phyloP scores from a whole-genome alignment of 257 asterid genomes.

The Echites panduratus region DNA sequence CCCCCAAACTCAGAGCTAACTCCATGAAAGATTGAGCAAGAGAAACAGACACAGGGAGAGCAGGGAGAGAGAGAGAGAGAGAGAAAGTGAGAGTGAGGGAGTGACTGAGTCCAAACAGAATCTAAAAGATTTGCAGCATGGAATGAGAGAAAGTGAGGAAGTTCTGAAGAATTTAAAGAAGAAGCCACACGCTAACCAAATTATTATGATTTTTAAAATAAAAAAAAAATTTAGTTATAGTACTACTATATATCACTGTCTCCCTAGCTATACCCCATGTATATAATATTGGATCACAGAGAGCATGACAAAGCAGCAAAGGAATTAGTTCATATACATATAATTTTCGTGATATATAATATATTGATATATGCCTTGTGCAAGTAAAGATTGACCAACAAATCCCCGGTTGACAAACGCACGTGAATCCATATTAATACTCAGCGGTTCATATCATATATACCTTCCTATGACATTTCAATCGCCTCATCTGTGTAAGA shows the following conservation, averaged over 20 bases:
- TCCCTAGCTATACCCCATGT: background rate
- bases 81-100: background rate
- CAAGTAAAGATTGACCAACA: constrained; percentile 19
- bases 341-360: background rate
- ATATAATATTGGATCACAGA: background rate
- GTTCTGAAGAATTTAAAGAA: constrained; percentile 15
- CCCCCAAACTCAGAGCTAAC: constrained; percentile 78
- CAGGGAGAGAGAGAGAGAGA: background rate
- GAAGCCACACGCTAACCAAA: background rate
- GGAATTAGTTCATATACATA: too few species aligned
- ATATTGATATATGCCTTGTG: constrained; percentile 19
- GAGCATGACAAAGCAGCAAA: background rate
- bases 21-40: constrained; percentile 37
- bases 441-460: constrained; percentile 24
- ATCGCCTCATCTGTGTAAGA: background rate
- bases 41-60: too few species aligned
- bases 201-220: background rate
- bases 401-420: constrained; percentile 46
- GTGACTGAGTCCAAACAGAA: background rate
- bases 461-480: constrained; percentile 20
- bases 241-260: background rate
- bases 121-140: background rate
- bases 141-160: background rate
- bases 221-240: background rate
- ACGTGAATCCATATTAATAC: constrained; percentile 53